phyloP scores from a whole-genome alignment of 2,329 filamentous ascomycete genomes.

The Hypomyces rosellus region DNA sequence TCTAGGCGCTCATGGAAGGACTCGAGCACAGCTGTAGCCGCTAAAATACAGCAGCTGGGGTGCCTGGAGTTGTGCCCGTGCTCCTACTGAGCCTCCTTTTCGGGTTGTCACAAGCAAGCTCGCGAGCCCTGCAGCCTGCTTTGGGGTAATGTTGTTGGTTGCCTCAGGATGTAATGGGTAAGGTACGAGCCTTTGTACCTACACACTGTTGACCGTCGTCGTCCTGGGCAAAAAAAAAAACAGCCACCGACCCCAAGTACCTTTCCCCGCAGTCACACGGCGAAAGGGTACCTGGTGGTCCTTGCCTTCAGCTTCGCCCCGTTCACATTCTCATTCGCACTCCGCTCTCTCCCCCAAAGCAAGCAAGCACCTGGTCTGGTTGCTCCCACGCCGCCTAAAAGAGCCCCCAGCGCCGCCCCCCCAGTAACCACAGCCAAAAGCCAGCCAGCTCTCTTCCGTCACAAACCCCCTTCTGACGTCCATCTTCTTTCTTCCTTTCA shows the following conservation, averaged over 20 bases:
- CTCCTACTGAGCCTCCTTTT: background rate
- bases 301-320: background rate
- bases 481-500: slow-evolving; percentile 10
- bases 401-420: slow-evolving; percentile 7
- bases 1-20: background rate
- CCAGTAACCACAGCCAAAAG: background rate
- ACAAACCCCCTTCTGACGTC: slow-evolving; percentile 12
- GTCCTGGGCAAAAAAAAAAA: background rate
- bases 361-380: background rate
- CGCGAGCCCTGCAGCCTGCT: too few species aligned
- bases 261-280: background rate
- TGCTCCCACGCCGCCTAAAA: slow-evolving; percentile 5
- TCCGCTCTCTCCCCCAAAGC: background rate
- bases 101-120: background rate
- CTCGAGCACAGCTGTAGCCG: background rate
- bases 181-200: background rate
- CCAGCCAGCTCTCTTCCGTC: slow-evolving; percentile 11
- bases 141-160: background rate
- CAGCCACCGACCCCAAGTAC: background rate
- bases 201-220: background rate
- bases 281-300: background rate
- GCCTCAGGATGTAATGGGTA: slow-evolving; percentile 11
- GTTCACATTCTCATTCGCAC: background rate
- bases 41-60: background rate
- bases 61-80: background rate